These are phyloP conservation scores for Proliferodiscus dingleyae DNA, from an alignment of 2,329 filamentous ascomycete genomes.

Conservation along the genomic window DNA sequence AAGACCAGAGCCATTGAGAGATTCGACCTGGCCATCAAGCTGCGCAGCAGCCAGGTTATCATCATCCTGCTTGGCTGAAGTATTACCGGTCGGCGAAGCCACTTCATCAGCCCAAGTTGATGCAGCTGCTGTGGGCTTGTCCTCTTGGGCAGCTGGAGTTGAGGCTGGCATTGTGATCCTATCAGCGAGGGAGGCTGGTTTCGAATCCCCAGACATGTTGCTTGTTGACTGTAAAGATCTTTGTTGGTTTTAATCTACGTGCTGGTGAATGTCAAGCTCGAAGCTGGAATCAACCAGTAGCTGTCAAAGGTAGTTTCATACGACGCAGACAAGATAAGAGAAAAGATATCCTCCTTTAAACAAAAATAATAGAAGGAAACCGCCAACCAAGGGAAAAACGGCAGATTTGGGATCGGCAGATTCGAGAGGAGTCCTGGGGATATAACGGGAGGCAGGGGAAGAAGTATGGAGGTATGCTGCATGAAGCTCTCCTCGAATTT, in stretches of 20 bases:
- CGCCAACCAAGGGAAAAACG: no score
- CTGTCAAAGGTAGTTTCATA: no score
- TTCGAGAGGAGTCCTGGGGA: no score
- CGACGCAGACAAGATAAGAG: no score
- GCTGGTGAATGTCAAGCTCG: neutral
- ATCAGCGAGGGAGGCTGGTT: conserved; percentile 40
- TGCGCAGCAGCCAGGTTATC: conserved; percentile 27
- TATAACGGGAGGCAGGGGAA: neutral
- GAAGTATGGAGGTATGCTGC: neutral
- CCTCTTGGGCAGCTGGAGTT: conserved; percentile 13
- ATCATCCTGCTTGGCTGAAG: conserved; percentile 9
- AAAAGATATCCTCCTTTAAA: no score
- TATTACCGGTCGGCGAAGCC: conserved; percentile 22
- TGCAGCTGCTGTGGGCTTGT: conserved; percentile 16
- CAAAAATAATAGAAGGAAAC: no score
- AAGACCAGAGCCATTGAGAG: conserved; percentile 46
- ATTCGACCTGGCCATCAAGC: conserved; percentile 41
- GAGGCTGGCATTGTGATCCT: conserved; percentile 39
- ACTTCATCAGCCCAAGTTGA: conserved; percentile 40
- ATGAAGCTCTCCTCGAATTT: neutral
- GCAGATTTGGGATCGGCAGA: no score
- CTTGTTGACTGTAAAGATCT: neutral
- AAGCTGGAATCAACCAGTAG: no score
- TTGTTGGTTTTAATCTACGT: neutral
- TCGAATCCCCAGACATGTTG: conserved; percentile 20